phyloP scores from a whole-genome alignment of 2,329 filamentous ascomycete species.

The Nectriaceae sp. region DNA sequence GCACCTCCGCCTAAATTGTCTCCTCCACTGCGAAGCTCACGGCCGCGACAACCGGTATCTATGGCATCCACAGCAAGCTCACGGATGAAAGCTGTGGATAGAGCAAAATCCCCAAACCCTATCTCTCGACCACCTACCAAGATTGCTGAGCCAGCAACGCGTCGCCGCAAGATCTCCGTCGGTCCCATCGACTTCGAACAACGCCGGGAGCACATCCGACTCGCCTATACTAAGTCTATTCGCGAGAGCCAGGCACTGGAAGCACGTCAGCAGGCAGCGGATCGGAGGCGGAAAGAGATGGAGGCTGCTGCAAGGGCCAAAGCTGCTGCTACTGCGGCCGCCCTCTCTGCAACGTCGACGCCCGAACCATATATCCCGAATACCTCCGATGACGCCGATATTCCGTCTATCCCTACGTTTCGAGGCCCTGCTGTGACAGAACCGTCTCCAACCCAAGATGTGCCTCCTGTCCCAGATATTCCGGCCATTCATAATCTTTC shows the following conservation, averaged over 20 bases:
- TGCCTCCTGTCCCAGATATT: constrained; percentile 6
- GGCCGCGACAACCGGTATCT: constrained; percentile 78
- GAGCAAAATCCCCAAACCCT: constrained; percentile 48
- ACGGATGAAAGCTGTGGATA: constrained; percentile 64
- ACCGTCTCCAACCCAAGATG: constrained; percentile 21
- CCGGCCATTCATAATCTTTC: constrained; percentile 4
- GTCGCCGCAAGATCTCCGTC: constrained; percentile 59
- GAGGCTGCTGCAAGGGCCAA: constrained; percentile 48
- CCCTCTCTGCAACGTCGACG: constrained; percentile 13
- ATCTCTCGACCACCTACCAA: constrained; percentile 32
- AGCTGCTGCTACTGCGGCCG: constrained; percentile 27
- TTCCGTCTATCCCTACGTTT: constrained; percentile 24
- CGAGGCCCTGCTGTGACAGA: constrained; percentile 23
- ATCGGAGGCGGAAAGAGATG: constrained; percentile 52
- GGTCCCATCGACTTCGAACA: constrained; percentile 84
- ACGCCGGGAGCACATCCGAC: constrained; percentile 77
- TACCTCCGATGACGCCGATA: constrained; percentile 14
- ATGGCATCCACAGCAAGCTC: constrained; percentile 72
- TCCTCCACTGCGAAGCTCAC: constrained; percentile 76
- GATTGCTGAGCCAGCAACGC: constrained; percentile 38
- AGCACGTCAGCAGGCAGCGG: constrained; percentile 54
- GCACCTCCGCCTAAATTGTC: constrained; percentile 72
- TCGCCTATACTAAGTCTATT: constrained; percentile 84
- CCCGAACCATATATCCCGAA: constrained; percentile 16
- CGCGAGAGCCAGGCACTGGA: constrained; percentile 68